A percentile compares a stretch with the other conserved stretches of the same genome.
phyloP scores from a whole-genome alignment of 2,329 filamentous ascomycete species.

The Alternaria rosae region DNA sequence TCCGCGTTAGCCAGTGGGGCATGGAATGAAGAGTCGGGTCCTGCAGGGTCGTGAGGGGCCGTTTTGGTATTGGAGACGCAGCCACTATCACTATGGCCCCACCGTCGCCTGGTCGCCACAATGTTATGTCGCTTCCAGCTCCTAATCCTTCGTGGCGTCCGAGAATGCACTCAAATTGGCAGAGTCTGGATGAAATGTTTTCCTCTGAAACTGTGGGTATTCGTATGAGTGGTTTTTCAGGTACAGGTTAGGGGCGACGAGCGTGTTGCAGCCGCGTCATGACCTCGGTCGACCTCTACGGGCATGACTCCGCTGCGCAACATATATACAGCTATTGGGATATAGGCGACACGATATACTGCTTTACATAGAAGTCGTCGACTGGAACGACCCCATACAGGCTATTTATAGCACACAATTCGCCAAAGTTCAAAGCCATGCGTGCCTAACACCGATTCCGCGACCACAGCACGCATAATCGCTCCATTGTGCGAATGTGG shows the following conservation, averaged over 20 bases:
- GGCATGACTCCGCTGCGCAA: background rate
- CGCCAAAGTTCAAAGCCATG: background rate
- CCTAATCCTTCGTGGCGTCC: background rate
- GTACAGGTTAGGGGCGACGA: background rate
- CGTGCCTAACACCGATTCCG: background rate
- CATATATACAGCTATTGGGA: background rate
- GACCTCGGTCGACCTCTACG: background rate
- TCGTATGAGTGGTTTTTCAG: background rate
- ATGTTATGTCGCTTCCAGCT: background rate
- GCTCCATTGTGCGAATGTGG: background rate
- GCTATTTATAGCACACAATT: background rate
- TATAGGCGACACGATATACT: background rate
- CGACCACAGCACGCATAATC: background rate
- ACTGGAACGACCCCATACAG: background rate
- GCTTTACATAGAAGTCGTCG: background rate
- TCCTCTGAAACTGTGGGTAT: background rate
- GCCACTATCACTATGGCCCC: conserved; percentile 10
- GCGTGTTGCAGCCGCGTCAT: background rate
- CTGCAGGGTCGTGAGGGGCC: background rate
- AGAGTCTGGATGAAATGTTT: background rate
- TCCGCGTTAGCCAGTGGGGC: background rate
- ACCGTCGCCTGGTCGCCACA: background rate
- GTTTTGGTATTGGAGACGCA: conserved; percentile 7
- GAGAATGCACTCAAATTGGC: background rate
- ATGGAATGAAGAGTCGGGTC: background rate